Percentiles rank a stretch among this genome's conserved stretches.
phyloP scores from a whole-genome alignment of 306 rosid genomes.

The Fragaria iinumae region DNA sequence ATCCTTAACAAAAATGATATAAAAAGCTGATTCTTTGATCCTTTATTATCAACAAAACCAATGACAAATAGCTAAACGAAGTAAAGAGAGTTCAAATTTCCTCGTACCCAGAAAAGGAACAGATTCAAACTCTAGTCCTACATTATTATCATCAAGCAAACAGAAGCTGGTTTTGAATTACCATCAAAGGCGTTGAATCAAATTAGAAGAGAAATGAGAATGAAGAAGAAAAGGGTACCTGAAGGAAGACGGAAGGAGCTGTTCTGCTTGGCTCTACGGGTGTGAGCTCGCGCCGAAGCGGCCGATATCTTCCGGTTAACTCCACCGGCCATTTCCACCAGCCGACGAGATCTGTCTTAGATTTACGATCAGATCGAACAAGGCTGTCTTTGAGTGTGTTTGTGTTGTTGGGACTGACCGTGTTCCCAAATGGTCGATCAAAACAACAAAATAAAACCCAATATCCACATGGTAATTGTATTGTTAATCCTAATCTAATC shows the following conservation, averaged over 20 bases:
- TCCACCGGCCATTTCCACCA: conserved; percentile 50
- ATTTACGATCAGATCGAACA: conserved; percentile 7
- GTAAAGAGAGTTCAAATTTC: not conserved
- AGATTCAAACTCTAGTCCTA: not conserved
- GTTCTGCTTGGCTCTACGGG: conserved; percentile 51
- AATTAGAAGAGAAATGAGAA: not conserved
- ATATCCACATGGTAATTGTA: not conserved
- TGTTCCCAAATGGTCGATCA: not conserved
- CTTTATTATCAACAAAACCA: not conserved
- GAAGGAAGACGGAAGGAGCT: conserved; percentile 45
- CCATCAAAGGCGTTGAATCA: not conserved
- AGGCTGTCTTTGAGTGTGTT: not conserved
- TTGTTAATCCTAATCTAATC: not conserved
- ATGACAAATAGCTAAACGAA: not conserved
- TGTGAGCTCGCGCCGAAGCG: conserved; percentile 75
- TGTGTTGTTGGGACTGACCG: not conserved
- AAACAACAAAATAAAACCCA: no score
- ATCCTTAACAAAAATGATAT: not conserved
- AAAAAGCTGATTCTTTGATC: not conserved
- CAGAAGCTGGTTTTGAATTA: not conserved
- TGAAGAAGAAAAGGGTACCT: conserved; percentile 34
- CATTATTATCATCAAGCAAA: not conserved
- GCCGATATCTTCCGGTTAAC: conserved; percentile 69
- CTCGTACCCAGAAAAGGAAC: not conserved
- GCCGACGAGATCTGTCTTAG: not conserved